Conservation (phyloP, 2,329 filamentous ascomycete species). For the Aureobasidium namibiae region DNA sequence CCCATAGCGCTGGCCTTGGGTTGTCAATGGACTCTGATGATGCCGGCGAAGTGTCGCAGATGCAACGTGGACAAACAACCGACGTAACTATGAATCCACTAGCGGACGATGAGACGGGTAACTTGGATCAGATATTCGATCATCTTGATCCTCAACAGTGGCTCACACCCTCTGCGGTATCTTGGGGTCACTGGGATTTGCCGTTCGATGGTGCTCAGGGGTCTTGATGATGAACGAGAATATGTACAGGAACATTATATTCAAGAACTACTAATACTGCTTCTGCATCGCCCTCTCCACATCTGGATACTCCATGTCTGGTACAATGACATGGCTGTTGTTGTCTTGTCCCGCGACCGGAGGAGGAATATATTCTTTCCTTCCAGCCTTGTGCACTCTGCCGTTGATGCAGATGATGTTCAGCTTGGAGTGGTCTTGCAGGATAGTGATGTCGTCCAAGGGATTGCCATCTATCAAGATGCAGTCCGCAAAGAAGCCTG, state of each 20-base stretch:
- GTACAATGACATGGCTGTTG: conserved; percentile 11
- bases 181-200: background rate
- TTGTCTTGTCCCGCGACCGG: conserved; percentile 10
- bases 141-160: background rate
- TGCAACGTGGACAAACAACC: background rate
- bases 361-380: conserved; percentile 17
- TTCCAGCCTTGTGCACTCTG: conserved; percentile 34
- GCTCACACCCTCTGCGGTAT: background rate
- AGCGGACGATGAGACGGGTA: background rate
- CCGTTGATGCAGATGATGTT: conserved; percentile 43
- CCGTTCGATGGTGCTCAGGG: background rate
- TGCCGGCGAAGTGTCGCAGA: background rate
- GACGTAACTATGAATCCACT: background rate
- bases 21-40: background rate
- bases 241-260: background rate
- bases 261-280: conserved; percentile 2
- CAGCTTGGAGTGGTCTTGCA: conserved; percentile 37
- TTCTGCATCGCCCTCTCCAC: conserved; percentile 11
- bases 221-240: background rate
- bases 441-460: conserved; percentile 32
- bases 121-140: background rate
- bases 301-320: conserved; percentile 4
- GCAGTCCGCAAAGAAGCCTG: conserved; percentile 37
- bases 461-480: conserved; percentile 42
- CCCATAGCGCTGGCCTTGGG: background rate